Conservation (phyloP, 179 eudicot genomes). For the Silene vulgaris region DNA sequence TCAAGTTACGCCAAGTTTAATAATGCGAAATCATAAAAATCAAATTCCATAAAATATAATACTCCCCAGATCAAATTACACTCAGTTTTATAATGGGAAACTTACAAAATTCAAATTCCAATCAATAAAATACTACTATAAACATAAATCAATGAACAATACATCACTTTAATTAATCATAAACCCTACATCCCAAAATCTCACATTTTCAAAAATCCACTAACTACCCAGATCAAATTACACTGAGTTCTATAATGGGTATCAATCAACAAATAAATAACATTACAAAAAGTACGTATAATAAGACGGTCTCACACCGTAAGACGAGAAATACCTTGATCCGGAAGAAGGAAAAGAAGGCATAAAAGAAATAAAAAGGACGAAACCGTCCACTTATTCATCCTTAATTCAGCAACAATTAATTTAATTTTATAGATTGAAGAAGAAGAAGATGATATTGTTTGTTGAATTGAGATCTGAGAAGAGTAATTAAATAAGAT, state of each 20-base stretch:
- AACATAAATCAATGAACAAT: background rate
- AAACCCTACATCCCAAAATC: background rate
- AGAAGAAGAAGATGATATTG: background rate
- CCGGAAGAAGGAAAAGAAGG: slow-evolving; percentile 66
- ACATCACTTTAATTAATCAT: background rate
- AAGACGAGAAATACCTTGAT: slow-evolving; percentile 47
- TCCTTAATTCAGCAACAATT: slow-evolving; percentile 8
- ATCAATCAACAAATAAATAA: too few species aligned
- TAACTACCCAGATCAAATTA: background rate
- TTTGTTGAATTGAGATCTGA: background rate
- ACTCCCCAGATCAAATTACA: slow-evolving; percentile 4
- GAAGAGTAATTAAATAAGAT: slow-evolving; percentile 11
- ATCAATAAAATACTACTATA: too few species aligned
- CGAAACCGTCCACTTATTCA: slow-evolving; percentile 88
- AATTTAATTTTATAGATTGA: background rate
- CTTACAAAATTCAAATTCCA: background rate
- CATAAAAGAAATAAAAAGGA: slow-evolving; percentile 65
- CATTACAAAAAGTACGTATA: too few species aligned
- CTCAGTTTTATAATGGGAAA: background rate
- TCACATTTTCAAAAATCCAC: background rate
- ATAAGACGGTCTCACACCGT: too few species aligned
- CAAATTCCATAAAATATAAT: background rate
- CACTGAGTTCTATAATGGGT: background rate
- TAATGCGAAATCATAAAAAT: background rate
- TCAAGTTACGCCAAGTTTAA: background rate